These are phyloP conservation scores for Xylariaceae sp. DNA, from an alignment of 2,329 filamentous ascomycete species.

Conservation along the genomic window DNA sequence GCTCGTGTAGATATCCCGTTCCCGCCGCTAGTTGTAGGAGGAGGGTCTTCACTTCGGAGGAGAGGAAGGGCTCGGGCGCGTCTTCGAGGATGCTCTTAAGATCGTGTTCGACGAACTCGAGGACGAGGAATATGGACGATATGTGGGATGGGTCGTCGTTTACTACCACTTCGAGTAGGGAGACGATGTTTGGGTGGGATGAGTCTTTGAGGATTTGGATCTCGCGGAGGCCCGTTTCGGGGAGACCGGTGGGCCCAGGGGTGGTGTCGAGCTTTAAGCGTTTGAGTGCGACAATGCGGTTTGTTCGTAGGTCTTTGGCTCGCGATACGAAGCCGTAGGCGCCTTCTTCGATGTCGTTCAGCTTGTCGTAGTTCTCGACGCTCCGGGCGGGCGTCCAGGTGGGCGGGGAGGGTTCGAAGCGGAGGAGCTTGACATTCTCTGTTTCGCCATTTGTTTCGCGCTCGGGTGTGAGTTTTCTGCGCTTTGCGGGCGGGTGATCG, in stretches of 20 bases:
- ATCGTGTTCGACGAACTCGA: conserved; percentile 97
- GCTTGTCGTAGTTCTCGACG: conserved; percentile 82
- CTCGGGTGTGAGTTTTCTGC: conserved; percentile 54
- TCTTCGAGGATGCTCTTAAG: conserved; percentile 89
- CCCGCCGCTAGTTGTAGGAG: conserved; percentile 78
- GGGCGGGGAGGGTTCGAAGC: conserved; percentile 56
- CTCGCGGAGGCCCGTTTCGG: conserved; percentile 88
- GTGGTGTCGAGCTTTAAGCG: conserved; percentile 82
- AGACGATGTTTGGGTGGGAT: conserved; percentile 77
- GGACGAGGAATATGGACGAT: conserved; percentile 80
- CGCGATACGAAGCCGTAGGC: conserved; percentile 93
- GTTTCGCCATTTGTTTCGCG: conserved; percentile 20
- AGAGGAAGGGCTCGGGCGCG: conserved; percentile 90
- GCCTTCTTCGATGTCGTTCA: conserved; percentile 97
- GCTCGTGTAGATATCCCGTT: conserved; percentile 77
- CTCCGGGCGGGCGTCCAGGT: conserved; percentile 69
- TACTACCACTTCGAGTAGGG: conserved; percentile 78
- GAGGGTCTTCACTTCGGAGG: conserved; percentile 88
- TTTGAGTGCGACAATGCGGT: conserved; percentile 85
- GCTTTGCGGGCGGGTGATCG: conserved; percentile 54
- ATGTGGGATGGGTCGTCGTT: conserved; percentile 45
- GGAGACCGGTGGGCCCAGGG: conserved; percentile 59
- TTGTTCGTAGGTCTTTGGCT: conserved; percentile 68
- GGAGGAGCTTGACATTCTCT: conserved; percentile 55
- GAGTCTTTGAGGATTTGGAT: conserved; percentile 86